These are phyloP conservation scores for Blastobotrys chiropterorum DNA, from an alignment of 805 yeast genomes.

Conservation along the genomic window DNA sequence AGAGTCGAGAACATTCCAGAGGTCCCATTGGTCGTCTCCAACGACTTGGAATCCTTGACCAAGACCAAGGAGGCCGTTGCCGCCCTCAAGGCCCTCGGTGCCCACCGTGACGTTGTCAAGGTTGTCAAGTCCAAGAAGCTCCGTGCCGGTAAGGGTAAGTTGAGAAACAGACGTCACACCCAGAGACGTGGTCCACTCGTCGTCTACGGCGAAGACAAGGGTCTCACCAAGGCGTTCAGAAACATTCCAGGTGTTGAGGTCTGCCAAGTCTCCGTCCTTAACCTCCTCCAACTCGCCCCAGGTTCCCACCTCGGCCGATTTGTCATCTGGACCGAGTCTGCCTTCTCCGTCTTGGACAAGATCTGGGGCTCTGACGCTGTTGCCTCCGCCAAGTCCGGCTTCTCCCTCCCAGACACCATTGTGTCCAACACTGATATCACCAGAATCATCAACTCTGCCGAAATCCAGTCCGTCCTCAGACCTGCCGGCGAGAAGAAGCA, in stretches of 20 bases:
- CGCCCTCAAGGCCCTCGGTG: constrained; percentile 96
- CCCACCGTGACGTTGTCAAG: constrained; percentile 96
- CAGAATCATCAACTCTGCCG: constrained; percentile 98
- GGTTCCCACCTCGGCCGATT: constrained; percentile 99
- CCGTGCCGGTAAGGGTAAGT: constrained; percentile 99
- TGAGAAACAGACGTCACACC: constrained; percentile 99
- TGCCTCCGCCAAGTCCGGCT: constrained; percentile 73
- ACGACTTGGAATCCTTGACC: constrained; percentile 84
- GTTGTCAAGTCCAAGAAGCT: constrained; percentile 97
- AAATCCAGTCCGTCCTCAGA: constrained; percentile 95
- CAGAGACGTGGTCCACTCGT: constrained; percentile 99
- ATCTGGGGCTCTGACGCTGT: constrained; percentile 93
- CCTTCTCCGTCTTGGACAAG: constrained; percentile 92
- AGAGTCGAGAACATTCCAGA: constrained; percentile 96
- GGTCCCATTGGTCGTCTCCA: constrained; percentile 94
- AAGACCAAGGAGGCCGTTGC: constrained; percentile 99
- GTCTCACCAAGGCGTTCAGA: constrained; percentile 97
- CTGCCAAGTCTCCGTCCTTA: constrained; percentile 83
- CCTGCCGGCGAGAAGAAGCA: constrained; percentile 92
- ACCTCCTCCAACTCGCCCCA: constrained; percentile 98
- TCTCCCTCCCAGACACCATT: constrained; percentile 91
- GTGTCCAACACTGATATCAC: constrained; percentile 92
- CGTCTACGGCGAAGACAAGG: constrained; percentile 96
- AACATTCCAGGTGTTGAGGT: constrained; percentile 99
- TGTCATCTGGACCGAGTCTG: constrained; percentile 99